These are phyloP conservation scores for Blastomyces emzantsi DNA, from an alignment of 2,329 filamentous ascomycete species.

Conservation along the genomic window DNA sequence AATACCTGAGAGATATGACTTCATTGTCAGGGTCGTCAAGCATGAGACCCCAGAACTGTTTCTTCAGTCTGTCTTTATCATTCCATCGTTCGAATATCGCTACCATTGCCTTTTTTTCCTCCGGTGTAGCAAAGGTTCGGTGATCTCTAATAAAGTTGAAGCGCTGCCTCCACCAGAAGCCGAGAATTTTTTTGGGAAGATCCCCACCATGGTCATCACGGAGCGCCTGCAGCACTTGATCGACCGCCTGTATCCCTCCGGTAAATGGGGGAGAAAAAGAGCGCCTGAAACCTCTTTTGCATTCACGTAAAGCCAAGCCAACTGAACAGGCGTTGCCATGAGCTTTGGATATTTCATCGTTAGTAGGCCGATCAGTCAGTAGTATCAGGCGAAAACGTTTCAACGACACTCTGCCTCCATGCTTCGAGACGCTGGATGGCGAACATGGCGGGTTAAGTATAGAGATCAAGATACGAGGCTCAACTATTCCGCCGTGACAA, in stretches of 20 bases:
- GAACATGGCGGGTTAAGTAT: not conserved
- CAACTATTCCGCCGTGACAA: not conserved
- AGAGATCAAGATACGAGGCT: not conserved
- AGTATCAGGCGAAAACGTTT: not conserved
- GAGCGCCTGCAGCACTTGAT: not conserved
- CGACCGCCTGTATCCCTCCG: not conserved
- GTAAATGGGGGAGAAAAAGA: not conserved
- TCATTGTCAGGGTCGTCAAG: no score
- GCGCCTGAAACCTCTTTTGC: not conserved
- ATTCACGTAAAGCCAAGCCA: not conserved
- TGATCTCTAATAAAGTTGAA: not conserved
- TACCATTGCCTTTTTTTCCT: constrained; percentile 1
- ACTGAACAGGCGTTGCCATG: not conserved
- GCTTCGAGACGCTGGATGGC: not conserved
- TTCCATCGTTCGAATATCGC: not conserved
- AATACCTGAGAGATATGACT: not conserved
- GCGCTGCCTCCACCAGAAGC: not conserved
- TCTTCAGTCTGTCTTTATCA: not conserved
- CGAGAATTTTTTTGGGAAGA: not conserved
- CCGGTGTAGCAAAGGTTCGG: not conserved
- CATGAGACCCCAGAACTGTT: not conserved
- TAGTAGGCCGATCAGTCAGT: not conserved
- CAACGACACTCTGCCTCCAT: not conserved
- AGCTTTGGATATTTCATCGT: not conserved
- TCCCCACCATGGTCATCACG: not conserved